A percentile compares a stretch with the other conserved stretches of the same genome.
Evolutionary conservation across 148 eudicot genomes (phyloP).

Genomic region (Beta vulgaris): DNA sequence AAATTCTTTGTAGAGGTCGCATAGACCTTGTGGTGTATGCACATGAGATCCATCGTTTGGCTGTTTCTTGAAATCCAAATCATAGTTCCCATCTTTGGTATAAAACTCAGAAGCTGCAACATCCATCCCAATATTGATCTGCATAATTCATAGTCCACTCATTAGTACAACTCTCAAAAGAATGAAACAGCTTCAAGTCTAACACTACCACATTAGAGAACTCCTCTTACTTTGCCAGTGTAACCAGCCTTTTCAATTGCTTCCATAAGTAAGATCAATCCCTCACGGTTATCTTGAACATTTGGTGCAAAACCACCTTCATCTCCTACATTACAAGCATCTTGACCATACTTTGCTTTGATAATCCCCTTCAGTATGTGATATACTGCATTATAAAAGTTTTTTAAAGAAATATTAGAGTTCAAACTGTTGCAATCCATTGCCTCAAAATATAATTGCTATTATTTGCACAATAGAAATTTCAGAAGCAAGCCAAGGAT

Average conservation of each 20-base stretch:
- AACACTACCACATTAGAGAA: background rate
- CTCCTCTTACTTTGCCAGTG: conserved; percentile 74
- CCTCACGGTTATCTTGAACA: conserved; percentile 96
- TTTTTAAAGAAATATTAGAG: conserved; percentile 3
- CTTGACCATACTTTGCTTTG: conserved; percentile 97
- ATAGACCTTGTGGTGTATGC: conserved; percentile 61
- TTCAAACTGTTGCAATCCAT: background rate
- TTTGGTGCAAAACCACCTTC: conserved; percentile 99
- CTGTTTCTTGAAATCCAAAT: conserved; percentile 93
- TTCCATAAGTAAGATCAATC: conserved; percentile 77
- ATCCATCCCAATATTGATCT: conserved; percentile 99
- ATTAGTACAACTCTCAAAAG: conserved; percentile 11
- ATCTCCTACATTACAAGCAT: conserved; percentile 98
- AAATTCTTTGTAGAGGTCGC: conserved; percentile 84
- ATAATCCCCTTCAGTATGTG: conserved; percentile 90
- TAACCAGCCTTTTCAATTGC: conserved; percentile 99
- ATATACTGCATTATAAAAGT: conserved; percentile 54
- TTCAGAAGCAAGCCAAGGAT: background rate
- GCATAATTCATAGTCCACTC: conserved; percentile 26
- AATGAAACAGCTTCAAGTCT: background rate
- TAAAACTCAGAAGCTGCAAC: conserved; percentile 98
- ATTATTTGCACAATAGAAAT: conserved; percentile 1
- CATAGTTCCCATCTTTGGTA: conserved; percentile 84
- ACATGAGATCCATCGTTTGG: conserved; percentile 99
- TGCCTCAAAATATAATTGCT: conserved; percentile 6